These are phyloP conservation scores for Aureobasidium musti DNA, from an alignment of 2,329 filamentous ascomycete species.

Conservation along the genomic window DNA sequence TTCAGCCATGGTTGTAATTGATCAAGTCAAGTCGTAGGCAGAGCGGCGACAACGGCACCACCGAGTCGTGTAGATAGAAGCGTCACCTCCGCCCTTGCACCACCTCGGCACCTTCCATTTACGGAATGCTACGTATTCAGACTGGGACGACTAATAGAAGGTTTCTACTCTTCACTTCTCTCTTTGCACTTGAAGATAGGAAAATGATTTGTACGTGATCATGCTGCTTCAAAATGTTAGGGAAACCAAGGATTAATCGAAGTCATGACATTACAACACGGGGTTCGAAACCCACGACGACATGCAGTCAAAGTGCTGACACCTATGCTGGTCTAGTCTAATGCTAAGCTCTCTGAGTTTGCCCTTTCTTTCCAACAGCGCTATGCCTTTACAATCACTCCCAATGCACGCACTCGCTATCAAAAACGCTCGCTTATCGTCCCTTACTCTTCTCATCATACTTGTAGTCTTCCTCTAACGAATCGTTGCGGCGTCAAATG, in stretches of 20 bases:
- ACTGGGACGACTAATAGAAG: too few species aligned
- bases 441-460: background rate
- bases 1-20: constrained; percentile 18
- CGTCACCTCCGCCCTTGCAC: constrained; percentile 9
- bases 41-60: constrained; percentile 8
- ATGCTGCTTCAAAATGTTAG: background rate
- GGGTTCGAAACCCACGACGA: background rate
- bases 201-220: background rate
- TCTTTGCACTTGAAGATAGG: background rate
- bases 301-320: background rate
- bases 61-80: constrained; percentile 5
- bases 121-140: too few species aligned
- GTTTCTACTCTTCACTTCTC: background rate
- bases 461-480: background rate
- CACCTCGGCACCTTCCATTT: constrained; percentile 22
- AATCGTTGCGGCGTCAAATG: constrained; percentile 28
- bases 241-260: background rate
- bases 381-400: constrained; percentile 13
- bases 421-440: constrained; percentile 10
- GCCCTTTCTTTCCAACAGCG: constrained; percentile 6
- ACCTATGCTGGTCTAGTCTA: constrained; percentile 9
- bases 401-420: constrained; percentile 6
- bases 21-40: constrained; percentile 3
- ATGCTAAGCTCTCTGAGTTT: constrained; percentile 3
- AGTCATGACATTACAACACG: background rate